Base-by-base conservation (phyloP, 768 basidiomycete species). In the Cystobasidium tubakii region DNA sequence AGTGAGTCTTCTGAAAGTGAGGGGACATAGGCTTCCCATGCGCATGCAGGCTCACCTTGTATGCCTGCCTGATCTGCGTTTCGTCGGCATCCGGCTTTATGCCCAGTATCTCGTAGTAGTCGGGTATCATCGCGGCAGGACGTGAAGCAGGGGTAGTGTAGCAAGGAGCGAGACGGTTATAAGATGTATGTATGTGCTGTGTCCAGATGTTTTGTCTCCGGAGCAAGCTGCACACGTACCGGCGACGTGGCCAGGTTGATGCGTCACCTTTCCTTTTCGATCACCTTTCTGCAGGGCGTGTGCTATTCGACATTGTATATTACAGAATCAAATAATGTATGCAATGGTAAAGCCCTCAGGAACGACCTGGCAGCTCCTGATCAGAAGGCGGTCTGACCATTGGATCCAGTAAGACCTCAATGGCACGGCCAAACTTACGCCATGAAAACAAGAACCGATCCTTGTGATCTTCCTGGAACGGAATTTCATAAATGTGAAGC, bases 41-140 rank as follows among this genome's bases (percentile, higher is more conserved):
- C n/a, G n/a, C n/a, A n/a, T n/a, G n/a, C n/a, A n/a, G n/a, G n/a
- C 69, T 19, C 69, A 71, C 69, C 69, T 71, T 71, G 36, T 71
- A 71, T 31, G 69, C 69, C 36, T 67, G 66, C 23, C 66, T 50
- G 66, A 67, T 67, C n/a, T 67, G 36, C 9, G n/a, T 53, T 29
- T 67, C 66, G 44, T 53, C 34, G 10, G 66, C 66, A 31, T 23
- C 21, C 17, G 66, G 25, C 9, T 21, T 29, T 34, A 71, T 60
- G 54, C 39, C 43, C 21, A 71, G 54, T 17, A 71, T 71, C 10
- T 23, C 55, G 39, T 71, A 71, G 54, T 71, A 71, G 69, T 71
- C 54, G 13, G 69, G 63, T 13, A 65, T 44, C 63, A 44, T 65
- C 12, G 23, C 21, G 63, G 33, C 31, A 36, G 43, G 7, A 34